A percentile compares a stretch with the other conserved stretches of the same genome.
Evolutionary conservation across 768 basidiomycete genomes (phyloP).

Genomic region (Gloeopeniophorella convolvens): DNA sequence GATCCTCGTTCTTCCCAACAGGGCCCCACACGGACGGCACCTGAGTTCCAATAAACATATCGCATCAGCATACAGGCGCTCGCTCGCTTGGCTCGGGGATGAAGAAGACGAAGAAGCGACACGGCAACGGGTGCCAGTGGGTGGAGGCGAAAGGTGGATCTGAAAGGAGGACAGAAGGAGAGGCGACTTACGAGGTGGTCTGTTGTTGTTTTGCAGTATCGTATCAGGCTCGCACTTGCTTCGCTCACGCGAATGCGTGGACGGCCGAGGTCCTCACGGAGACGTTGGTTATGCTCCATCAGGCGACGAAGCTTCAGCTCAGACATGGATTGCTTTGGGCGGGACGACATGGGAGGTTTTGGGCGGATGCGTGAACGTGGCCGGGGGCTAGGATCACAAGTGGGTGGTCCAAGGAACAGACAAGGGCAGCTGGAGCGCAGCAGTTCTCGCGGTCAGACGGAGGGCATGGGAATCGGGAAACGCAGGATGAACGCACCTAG

Average conservation of each 20-base stretch:
- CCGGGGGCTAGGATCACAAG: background rate
- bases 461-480: background rate
- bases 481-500: background rate
- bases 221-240: slow-evolving; percentile 63
- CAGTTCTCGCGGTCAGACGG: too few species aligned
- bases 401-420: too few species aligned
- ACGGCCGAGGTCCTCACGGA: slow-evolving; percentile 65
- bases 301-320: slow-evolving; percentile 77
- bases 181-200: slow-evolving; percentile 58
- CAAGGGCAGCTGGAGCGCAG: too few species aligned
- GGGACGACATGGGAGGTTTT: slow-evolving; percentile 44
- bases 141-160: background rate
- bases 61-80: slow-evolving; percentile 19
- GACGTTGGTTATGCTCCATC: slow-evolving; percentile 65
- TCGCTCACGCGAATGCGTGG: slow-evolving; percentile 70
- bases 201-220: slow-evolving; percentile 66
- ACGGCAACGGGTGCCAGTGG: background rate
- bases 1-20: slow-evolving; percentile 87
- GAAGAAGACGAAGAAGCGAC: too few species aligned
- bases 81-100: too few species aligned
- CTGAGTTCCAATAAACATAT: slow-evolving; percentile 33
- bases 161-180: background rate
- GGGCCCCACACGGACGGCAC: slow-evolving; percentile 97
- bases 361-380: background rate
- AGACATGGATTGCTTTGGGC: slow-evolving; percentile 68